Conservation (phyloP, 2,329 filamentous ascomycete genomes). For the Spiromastix sp. region DNA sequence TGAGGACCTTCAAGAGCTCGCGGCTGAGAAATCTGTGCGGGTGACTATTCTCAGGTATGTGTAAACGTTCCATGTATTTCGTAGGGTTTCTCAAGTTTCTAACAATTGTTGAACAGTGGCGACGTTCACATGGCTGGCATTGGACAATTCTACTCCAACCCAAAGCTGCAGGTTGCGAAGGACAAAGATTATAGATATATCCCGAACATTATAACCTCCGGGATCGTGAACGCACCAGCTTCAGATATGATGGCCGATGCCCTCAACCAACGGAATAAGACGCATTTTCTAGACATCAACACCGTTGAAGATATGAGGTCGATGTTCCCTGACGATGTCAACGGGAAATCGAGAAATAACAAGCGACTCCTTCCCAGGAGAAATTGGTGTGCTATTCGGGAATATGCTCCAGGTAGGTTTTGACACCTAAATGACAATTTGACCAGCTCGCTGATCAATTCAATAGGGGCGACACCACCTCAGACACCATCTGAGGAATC, state of each 20-base stretch:
- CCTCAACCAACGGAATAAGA: conserved; percentile 82
- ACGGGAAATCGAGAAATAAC: conserved; percentile 84
- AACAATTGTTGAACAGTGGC: conserved; percentile 45
- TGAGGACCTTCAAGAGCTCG: conserved; percentile 84
- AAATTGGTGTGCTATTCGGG: conserved; percentile 90
- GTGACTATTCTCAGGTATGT: conserved; percentile 71
- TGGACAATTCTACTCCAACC: conserved; percentile 90
- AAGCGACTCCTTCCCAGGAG: conserved; percentile 77
- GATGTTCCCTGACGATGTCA: conserved; percentile 79
- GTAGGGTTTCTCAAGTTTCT: conserved; percentile 7
- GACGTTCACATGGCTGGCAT: conserved; percentile 89
- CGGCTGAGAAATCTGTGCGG: conserved; percentile 82
- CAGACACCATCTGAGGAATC: conserved; percentile 51
- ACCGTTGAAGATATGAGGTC: conserved; percentile 96
- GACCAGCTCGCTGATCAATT: conserved; percentile 21
- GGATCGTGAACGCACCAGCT: conserved; percentile 86
- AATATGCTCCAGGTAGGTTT: conserved; percentile 61
- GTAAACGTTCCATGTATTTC: conserved; percentile 2
- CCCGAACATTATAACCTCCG: conserved; percentile 88
- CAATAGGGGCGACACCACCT: conserved; percentile 64
- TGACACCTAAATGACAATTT: neutral
- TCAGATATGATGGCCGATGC: conserved; percentile 82
- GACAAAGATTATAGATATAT: conserved; percentile 94
- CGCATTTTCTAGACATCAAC: conserved; percentile 53
- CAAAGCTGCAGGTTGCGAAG: conserved; percentile 70